A percentile compares a stretch with the other conserved stretches of the same genome.
Conservation (phyloP, 345 rosid species). For the Ceriops tagal region DNA sequence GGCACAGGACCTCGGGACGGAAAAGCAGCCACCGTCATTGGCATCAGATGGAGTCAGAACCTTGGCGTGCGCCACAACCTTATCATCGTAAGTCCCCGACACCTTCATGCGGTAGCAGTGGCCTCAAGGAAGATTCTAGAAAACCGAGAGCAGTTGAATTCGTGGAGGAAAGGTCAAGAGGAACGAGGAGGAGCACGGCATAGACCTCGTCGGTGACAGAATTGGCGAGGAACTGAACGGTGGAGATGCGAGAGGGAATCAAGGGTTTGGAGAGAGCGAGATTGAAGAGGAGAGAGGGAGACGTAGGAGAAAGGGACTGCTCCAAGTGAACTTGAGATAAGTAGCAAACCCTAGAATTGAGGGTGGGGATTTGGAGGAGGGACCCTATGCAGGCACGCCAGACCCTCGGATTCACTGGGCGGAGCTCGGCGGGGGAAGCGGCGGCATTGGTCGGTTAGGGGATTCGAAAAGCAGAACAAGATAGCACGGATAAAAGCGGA, state of each 20-base stretch:
- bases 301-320: conserved; percentile 38
- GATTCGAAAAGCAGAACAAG: not conserved
- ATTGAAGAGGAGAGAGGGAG: conserved; percentile 20
- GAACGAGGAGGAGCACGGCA: conserved; percentile 43
- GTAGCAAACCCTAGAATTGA: conserved; percentile 70
- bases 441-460: conserved; percentile 5
- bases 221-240: conserved; percentile 58
- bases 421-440: conserved; percentile 14
- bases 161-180: conserved; percentile 9
- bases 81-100: conserved; percentile 16
- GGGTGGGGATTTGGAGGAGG: conserved; percentile 51
- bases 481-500: not conserved
- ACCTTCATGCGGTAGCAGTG: not conserved
- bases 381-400: conserved; percentile 89
- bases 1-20: conserved; percentile 90
- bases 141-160: not conserved
- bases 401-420: conserved; percentile 52
- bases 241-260: conserved; percentile 47
- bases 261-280: conserved; percentile 27
- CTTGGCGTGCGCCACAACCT: conserved; percentile 61
- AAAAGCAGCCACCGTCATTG: conserved; percentile 93
- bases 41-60: conserved; percentile 85
- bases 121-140: conserved; percentile 14
- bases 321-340: conserved; percentile 87
- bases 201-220: conserved; percentile 74